These are phyloP conservation scores for Delonix regia DNA, from an alignment of 306 rosid species.

Conservation along the genomic window DNA sequence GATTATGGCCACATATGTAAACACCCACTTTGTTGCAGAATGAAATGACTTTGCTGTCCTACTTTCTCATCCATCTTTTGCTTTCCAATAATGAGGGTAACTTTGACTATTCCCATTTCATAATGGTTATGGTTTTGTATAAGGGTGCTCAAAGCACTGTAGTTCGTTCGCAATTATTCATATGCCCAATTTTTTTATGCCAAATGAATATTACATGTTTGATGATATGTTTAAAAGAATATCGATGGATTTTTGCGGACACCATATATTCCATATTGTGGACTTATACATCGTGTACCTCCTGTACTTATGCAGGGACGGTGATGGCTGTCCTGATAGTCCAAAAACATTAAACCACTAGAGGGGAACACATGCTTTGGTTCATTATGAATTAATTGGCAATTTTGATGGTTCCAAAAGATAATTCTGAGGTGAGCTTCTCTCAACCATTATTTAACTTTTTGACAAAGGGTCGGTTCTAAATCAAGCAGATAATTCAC, in stretches of 20 bases:
- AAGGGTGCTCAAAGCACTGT: conserved; percentile 1
- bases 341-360: conserved; percentile 26
- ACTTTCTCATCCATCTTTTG: background rate
- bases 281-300: conserved; percentile 41
- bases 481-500: conserved; percentile 32
- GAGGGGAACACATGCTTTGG: conserved; percentile 41
- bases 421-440: conserved; percentile 33
- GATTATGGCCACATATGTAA: conserved; percentile 30
- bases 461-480: conserved; percentile 25
- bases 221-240: conserved; percentile 26
- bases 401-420: conserved; percentile 34
- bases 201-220: background rate
- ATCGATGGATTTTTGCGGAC: conserved; percentile 44
- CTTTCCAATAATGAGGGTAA: background rate
- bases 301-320: conserved; percentile 41
- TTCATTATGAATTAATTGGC: conserved; percentile 35
- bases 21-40: conserved; percentile 32
- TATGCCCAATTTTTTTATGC: background rate
- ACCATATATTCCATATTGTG: conserved; percentile 37
- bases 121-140: background rate
- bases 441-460: conserved; percentile 16
- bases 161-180: background rate
- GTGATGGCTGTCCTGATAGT: conserved; percentile 24
- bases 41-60: conserved; percentile 29
- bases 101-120: background rate